Conservation (phyloP, 2,329 filamentous ascomycete species). For the Lizonia empirigonia region DNA sequence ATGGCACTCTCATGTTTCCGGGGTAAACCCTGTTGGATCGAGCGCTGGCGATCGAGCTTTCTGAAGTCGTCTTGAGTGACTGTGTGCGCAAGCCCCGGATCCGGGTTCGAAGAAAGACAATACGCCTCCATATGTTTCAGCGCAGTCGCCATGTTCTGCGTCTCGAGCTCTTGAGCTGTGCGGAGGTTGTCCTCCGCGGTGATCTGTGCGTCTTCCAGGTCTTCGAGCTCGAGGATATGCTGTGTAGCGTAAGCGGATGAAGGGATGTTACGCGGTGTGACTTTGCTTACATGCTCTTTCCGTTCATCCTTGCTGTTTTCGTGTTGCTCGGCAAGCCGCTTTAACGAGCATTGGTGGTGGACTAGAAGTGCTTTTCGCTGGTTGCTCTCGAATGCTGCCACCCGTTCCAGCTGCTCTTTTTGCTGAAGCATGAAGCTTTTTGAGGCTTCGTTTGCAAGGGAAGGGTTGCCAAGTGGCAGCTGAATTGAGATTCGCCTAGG, state of each 20-base stretch:
- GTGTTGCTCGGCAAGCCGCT: conserved; percentile 29
- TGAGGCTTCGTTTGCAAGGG: conserved; percentile 37
- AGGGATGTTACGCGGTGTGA: neutral
- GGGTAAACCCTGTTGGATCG: conserved; percentile 48
- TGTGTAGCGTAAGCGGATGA: conserved; percentile 31
- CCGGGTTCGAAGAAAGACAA: conserved; percentile 46
- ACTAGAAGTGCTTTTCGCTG: conserved; percentile 39
- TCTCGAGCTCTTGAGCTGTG: conserved; percentile 49
- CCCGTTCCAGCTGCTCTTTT: conserved; percentile 37
- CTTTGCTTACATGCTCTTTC: conserved; percentile 37
- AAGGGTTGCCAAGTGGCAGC: conserved; percentile 22
- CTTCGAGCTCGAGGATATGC: conserved; percentile 48
- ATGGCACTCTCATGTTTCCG: conserved; percentile 53
- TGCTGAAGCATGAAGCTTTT: conserved; percentile 34
- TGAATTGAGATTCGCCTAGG: conserved; percentile 15
- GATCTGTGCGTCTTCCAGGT: conserved; percentile 54
- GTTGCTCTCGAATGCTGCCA: conserved; percentile 41
- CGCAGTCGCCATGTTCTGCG: conserved; percentile 52
- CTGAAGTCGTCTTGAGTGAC: conserved; percentile 54
- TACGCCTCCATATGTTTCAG: conserved; percentile 57
- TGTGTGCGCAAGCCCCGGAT: conserved; percentile 33
- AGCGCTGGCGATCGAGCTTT: conserved; percentile 51
- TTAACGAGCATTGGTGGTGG: conserved; percentile 31
- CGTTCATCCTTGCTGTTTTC: conserved; percentile 28
- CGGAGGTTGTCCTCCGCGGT: conserved; percentile 52